A percentile compares a stretch with the other conserved stretches of the same genome.
phyloP scores from a whole-genome alignment of 2,329 filamentous ascomycete genomes.

The Colletotrichum euphorbiae region DNA sequence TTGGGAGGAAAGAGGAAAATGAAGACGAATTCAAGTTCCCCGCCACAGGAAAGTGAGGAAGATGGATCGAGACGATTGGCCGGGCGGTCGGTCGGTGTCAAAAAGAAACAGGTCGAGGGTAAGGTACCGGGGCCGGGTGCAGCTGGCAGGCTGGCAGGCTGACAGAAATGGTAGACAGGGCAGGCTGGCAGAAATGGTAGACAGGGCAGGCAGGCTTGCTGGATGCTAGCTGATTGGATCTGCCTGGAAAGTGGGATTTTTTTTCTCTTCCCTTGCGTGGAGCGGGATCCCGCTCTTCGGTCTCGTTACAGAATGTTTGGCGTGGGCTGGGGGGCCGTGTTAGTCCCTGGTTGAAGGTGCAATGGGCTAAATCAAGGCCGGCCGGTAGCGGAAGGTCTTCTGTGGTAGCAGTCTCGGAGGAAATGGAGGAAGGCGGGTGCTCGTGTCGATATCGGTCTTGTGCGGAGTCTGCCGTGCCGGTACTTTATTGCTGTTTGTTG shows the following conservation, averaged over 20 bases:
- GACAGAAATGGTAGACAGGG: slow-evolving; percentile 14
- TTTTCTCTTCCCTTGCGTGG: slow-evolving; percentile 37
- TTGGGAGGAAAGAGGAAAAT: slow-evolving; percentile 25
- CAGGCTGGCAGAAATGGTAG: slow-evolving; percentile 17
- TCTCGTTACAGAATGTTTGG: slow-evolving; percentile 40
- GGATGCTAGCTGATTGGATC: slow-evolving; percentile 7
- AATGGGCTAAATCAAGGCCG: slow-evolving; percentile 23
- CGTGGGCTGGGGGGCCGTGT: slow-evolving; percentile 37
- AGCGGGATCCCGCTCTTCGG: slow-evolving; percentile 39
- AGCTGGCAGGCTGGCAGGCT: neutral
- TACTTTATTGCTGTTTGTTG: neutral
- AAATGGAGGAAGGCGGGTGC: slow-evolving; percentile 3
- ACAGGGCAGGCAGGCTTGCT: slow-evolving; percentile 5
- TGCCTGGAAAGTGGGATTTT: slow-evolving; percentile 33
- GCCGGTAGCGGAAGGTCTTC: slow-evolving; percentile 32
- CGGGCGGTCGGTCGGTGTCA: slow-evolving; percentile 31
- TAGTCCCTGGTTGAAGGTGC: slow-evolving; percentile 33
- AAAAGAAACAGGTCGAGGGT: slow-evolving; percentile 28
- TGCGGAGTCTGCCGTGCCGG: slow-evolving; percentile 3
- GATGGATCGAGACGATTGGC: slow-evolving; percentile 37
- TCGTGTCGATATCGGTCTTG: slow-evolving; percentile 14
- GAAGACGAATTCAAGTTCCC: slow-evolving; percentile 35
- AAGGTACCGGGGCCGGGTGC: neutral
- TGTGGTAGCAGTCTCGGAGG: slow-evolving; percentile 5
- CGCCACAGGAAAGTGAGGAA: slow-evolving; percentile 31